Conservation (phyloP, 441 rosid species). For the Croton setiger region DNA sequence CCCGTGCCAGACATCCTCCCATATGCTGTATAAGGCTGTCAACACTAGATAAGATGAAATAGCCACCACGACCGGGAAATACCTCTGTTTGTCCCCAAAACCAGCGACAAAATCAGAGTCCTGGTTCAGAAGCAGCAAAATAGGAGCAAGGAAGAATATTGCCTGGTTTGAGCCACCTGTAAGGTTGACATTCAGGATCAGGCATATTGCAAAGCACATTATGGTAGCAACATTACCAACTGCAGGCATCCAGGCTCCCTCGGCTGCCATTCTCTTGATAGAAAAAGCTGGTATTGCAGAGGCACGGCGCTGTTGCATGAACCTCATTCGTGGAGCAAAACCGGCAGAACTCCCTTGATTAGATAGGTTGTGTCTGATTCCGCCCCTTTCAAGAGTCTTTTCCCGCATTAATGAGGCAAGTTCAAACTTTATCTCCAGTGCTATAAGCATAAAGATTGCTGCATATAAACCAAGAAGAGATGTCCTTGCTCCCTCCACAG, state of each 20-base stretch:
- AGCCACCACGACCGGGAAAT: conserved; percentile 80
- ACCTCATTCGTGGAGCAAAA: conserved; percentile 77
- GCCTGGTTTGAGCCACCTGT: conserved; percentile 97
- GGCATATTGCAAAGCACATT: conserved; percentile 95
- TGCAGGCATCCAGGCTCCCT: conserved; percentile 99
- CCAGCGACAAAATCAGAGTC: conserved; percentile 96
- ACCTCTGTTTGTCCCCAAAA: conserved; percentile 96
- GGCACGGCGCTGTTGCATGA: conserved; percentile 90
- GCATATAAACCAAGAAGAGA: conserved; percentile 97
- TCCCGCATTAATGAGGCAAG: conserved; percentile 92
- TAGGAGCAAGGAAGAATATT: conserved; percentile 94
- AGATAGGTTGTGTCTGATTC: conserved; percentile 55
- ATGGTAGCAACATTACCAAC: conserved; percentile 91
- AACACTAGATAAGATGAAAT: conserved; percentile 75
- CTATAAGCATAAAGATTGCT: conserved; percentile 93
- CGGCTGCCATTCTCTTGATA: conserved; percentile 86
- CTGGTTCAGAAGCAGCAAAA: conserved; percentile 90
- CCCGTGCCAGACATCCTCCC: conserved; percentile 96
- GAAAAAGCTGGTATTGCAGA: conserved; percentile 70
- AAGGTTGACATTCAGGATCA: conserved; percentile 76
- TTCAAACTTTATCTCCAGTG: conserved; percentile 88
- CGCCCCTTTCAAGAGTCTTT: conserved; percentile 68
- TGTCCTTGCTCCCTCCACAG: conserved; percentile 97
- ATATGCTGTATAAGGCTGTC: conserved; percentile 61
- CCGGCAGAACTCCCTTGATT: conserved; percentile 47